A percentile compares a stretch with the other conserved stretches of the same genome.
Evolutionary conservation across 352 stramenopile species (phyloP).

Genomic region (Elongisporangium prolatum): DNA sequence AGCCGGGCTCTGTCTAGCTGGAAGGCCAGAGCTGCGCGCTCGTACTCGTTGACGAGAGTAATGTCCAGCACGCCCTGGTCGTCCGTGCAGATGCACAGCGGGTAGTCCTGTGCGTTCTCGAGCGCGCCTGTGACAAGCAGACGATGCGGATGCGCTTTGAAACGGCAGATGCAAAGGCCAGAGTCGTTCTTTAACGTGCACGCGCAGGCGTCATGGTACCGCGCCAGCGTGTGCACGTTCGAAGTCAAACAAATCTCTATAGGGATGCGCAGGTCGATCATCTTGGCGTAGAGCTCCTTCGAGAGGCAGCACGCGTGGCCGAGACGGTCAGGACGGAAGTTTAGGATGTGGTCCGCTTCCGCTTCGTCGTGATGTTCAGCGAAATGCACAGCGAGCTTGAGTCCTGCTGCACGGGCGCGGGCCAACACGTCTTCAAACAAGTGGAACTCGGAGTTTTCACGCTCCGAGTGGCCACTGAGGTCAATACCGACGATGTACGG

Average conservation of each 20-base stretch:
- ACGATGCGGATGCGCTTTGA: slow-evolving; percentile 79
- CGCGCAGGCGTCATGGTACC: slow-evolving; percentile 41
- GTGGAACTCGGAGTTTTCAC: slow-evolving; percentile 75
- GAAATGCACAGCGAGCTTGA: slow-evolving; percentile 91
- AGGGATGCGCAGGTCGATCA: slow-evolving; percentile 72
- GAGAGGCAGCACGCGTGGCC: slow-evolving; percentile 89
- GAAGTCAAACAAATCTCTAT: slow-evolving; percentile 93
- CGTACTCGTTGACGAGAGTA: slow-evolving; percentile 84
- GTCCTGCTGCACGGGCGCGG: slow-evolving; percentile 51
- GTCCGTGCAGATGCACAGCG: slow-evolving; percentile 91
- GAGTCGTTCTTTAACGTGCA: slow-evolving; percentile 40
- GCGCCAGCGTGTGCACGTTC: slow-evolving; percentile 91
- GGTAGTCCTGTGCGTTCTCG: slow-evolving; percentile 30
- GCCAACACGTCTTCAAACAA: slow-evolving; percentile 79
- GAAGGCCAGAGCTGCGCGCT: slow-evolving; percentile 76
- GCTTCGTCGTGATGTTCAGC: slow-evolving; percentile 87
- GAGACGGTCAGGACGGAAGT: slow-evolving; percentile 88
- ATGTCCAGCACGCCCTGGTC: slow-evolving; percentile 92
- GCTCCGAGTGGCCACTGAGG: slow-evolving; percentile 80
- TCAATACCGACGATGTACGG: slow-evolving; percentile 80
- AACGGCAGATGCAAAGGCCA: slow-evolving; percentile 54
- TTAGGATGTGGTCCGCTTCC: slow-evolving; percentile 78
- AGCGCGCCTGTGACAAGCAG: slow-evolving; percentile 36
- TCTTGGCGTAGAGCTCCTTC: slow-evolving; percentile 57
- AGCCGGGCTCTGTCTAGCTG: slow-evolving; percentile 43